Conservation (phyloP, 2,329 filamentous ascomycete genomes). For the Neonectria magnoliae region DNA sequence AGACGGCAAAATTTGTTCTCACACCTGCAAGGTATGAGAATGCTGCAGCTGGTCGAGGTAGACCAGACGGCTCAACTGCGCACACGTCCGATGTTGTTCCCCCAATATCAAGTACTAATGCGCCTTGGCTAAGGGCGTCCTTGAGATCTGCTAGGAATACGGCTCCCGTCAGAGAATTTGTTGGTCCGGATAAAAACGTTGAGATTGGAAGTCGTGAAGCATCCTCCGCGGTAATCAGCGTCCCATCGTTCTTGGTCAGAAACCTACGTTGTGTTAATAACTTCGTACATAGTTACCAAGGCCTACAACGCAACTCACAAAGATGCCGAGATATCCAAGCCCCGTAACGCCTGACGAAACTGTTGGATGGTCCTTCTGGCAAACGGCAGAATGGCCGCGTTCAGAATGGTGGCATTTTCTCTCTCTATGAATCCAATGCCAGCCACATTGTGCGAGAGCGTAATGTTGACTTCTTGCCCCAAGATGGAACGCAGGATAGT, state of each 20-base stretch:
- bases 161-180: slow-evolving; percentile 69
- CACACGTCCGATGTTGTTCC: slow-evolving; percentile 25
- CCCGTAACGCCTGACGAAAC: slow-evolving; percentile 61
- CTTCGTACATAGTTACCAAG: too few species aligned
- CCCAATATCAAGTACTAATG: slow-evolving; percentile 23
- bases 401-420: slow-evolving; percentile 72
- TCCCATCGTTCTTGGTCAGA: slow-evolving; percentile 71
- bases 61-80: slow-evolving; percentile 15
- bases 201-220: slow-evolving; percentile 65
- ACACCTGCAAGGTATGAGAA: slow-evolving; percentile 19
- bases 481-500: background rate
- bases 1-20: slow-evolving; percentile 21
- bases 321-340: slow-evolving; percentile 47
- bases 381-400: slow-evolving; percentile 67
- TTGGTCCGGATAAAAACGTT: slow-evolving; percentile 69
- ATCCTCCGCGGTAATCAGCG: slow-evolving; percentile 60
- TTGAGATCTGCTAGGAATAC: slow-evolving; percentile 15
- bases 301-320: slow-evolving; percentile 6
- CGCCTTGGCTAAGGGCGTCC: slow-evolving; percentile 1
- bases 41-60: slow-evolving; percentile 22
- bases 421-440: slow-evolving; percentile 64
- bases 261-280: slow-evolving; percentile 58
- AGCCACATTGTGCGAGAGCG: slow-evolving; percentile 14
- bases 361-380: slow-evolving; percentile 63
- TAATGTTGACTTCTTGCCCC: slow-evolving; percentile 1